Conservation (phyloP, 169 alveolate genomes). For the Nephromyces sp. region DNA sequence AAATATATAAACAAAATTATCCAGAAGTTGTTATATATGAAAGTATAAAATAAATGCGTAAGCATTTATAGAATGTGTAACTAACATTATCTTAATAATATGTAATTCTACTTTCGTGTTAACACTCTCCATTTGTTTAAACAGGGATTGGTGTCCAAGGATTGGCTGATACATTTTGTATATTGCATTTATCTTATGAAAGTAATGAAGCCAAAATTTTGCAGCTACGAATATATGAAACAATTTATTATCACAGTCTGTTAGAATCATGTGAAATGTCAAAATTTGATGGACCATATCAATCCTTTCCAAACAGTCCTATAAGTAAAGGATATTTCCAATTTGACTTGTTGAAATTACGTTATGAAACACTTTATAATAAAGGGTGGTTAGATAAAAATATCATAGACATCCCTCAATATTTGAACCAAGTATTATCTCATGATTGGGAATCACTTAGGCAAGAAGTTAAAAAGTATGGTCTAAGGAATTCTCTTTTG, state of each 20-base stretch:
- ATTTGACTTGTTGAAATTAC: constrained; percentile 97
- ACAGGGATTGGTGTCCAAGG: constrained; percentile 98
- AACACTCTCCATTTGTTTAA: too few species aligned
- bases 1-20: too few species aligned
- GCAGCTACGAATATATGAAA: constrained; percentile 88
- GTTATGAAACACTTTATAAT: too few species aligned
- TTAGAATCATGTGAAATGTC: constrained; percentile 89
- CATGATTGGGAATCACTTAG: constrained; percentile 91
- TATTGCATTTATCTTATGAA: constrained; percentile 89
- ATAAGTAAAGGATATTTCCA: constrained; percentile 89
- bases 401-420: too few species aligned
- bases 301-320: constrained; percentile 89
- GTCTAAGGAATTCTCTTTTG: constrained; percentile 90
- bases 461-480: constrained; percentile 73
- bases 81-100: too few species aligned
- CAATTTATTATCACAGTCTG: constrained; percentile 94
- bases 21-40: too few species aligned
- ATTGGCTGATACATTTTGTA: constrained; percentile 91
- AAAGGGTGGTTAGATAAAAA: too few species aligned
- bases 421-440: too few species aligned
- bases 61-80: too few species aligned
- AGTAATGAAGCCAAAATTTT: constrained; percentile 81
- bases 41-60: too few species aligned
- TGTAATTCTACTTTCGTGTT: too few species aligned
- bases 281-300: constrained; percentile 67